Conservation (phyloP, 768 basidiomycete species). For the Chalciporus sphaerocephalus region DNA sequence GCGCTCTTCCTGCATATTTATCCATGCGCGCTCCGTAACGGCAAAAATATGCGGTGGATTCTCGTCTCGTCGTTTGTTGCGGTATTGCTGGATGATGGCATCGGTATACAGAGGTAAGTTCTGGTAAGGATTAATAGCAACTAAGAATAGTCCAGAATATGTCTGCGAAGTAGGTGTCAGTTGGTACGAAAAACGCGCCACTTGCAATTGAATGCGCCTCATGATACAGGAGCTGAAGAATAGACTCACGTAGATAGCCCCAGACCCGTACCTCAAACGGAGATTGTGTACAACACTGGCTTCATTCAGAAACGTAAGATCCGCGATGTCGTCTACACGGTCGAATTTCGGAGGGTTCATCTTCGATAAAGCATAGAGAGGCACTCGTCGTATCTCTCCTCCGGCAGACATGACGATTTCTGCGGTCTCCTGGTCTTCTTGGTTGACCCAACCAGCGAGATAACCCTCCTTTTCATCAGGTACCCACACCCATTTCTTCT, state of each 20-base stretch:
- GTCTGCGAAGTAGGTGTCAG: slow-evolving; percentile 51
- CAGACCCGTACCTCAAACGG: slow-evolving; percentile 83
- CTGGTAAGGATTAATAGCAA: slow-evolving; percentile 98
- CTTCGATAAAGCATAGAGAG: slow-evolving; percentile 80
- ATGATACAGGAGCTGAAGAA: background rate
- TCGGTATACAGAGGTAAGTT: slow-evolving; percentile 87
- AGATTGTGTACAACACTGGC: slow-evolving; percentile 99
- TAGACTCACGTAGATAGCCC: slow-evolving; percentile 81
- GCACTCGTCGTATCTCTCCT: slow-evolving; percentile 74
- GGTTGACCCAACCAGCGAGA: slow-evolving; percentile 89
- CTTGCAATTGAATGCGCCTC: slow-evolving; percentile 3
- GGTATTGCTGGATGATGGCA: slow-evolving; percentile 84
- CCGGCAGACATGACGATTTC: slow-evolving; percentile 82
- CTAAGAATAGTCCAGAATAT: slow-evolving; percentile 94
- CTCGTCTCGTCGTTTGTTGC: slow-evolving; percentile 82
- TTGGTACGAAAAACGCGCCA: slow-evolving; percentile 3
- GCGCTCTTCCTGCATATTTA: slow-evolving; percentile 95
- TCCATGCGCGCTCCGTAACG: slow-evolving; percentile 96
- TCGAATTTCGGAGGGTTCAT: slow-evolving; percentile 99
- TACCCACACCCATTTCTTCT: slow-evolving; percentile 99
- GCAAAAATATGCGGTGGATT: slow-evolving; percentile 97
- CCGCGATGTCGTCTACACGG: slow-evolving; percentile 95
- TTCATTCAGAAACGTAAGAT: slow-evolving; percentile 96
- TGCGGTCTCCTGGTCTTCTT: slow-evolving; percentile 77
- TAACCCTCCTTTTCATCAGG: slow-evolving; percentile 92